phyloP scores from a whole-genome alignment of 2,329 filamentous ascomycete genomes.

The Colletotrichum sp. region DNA sequence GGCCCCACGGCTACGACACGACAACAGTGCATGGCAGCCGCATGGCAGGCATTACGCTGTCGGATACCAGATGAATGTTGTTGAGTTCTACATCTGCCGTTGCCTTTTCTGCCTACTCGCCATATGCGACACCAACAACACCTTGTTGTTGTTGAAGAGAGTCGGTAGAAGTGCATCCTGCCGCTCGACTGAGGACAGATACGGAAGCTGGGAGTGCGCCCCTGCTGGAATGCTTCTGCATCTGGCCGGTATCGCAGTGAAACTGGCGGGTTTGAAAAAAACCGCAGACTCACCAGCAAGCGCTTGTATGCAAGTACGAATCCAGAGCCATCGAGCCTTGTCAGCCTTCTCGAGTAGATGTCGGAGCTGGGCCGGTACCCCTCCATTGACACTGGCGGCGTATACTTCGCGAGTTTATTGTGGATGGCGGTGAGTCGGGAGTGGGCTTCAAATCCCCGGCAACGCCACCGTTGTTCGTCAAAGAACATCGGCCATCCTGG shows the following conservation, averaged over 20 bases:
- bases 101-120: not conserved
- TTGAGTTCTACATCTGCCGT: not conserved
- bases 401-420: not conserved
- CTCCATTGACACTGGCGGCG: conserved; percentile 1
- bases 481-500: conserved; percentile 3
- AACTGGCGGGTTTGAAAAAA: not conserved
- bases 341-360: conserved; percentile 7
- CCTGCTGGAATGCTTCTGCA: not conserved
- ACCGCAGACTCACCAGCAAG: not conserved
- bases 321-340: not conserved
- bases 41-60: not conserved
- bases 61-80: not conserved
- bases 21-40: not conserved
- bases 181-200: not conserved
- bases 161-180: not conserved
- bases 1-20: not conserved
- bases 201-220: not conserved
- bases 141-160: not conserved
- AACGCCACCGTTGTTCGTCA: conserved; percentile 2
- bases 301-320: not conserved
- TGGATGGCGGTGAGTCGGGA: conserved; percentile 19
- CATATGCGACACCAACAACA: not conserved
- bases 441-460: not conserved
- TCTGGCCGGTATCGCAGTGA: conserved; percentile 10
- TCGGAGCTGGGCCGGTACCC: not conserved